phyloP scores from a whole-genome alignment of 1,284 basidiomycete genomes.

The Heterobasidion annosum region DNA sequence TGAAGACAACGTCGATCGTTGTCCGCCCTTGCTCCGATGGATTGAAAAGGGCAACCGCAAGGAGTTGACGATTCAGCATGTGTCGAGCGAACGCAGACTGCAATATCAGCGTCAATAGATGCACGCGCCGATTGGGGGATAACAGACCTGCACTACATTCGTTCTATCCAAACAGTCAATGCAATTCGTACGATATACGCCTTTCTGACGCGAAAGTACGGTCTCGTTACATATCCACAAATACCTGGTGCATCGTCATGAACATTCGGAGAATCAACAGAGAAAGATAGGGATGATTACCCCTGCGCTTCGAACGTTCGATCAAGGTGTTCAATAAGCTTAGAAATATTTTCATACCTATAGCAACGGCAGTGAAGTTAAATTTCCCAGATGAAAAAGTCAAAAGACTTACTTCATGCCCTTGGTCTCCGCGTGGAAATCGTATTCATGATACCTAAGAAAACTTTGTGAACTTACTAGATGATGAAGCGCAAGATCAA shows the following conservation, averaged over 20 bases:
- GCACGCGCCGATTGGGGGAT: neutral
- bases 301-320: constrained; percentile 73
- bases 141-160: constrained; percentile 74
- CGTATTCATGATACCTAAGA: constrained; percentile 59
- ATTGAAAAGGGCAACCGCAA: constrained; percentile 66
- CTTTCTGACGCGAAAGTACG: constrained; percentile 74
- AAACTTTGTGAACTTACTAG: neutral
- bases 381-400: constrained; percentile 3
- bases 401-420: constrained; percentile 72
- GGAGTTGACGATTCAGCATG: constrained; percentile 73
- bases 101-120: constrained; percentile 1
- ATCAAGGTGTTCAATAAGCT: constrained; percentile 64
- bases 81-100: constrained; percentile 87
- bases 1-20: constrained; percentile 76
- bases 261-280: constrained; percentile 3
- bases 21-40: constrained; percentile 37
- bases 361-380: constrained; percentile 2
- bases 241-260: constrained; percentile 39
- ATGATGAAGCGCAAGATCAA: neutral
- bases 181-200: constrained; percentile 83
- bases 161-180: constrained; percentile 92
- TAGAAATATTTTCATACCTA: constrained; percentile 85
- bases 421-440: constrained; percentile 86
- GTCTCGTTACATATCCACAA: constrained; percentile 75
- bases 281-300: constrained; percentile 22